phyloP scores from a whole-genome alignment of 176 grass and related monocot genomes.

The Pontederia paniculata region DNA sequence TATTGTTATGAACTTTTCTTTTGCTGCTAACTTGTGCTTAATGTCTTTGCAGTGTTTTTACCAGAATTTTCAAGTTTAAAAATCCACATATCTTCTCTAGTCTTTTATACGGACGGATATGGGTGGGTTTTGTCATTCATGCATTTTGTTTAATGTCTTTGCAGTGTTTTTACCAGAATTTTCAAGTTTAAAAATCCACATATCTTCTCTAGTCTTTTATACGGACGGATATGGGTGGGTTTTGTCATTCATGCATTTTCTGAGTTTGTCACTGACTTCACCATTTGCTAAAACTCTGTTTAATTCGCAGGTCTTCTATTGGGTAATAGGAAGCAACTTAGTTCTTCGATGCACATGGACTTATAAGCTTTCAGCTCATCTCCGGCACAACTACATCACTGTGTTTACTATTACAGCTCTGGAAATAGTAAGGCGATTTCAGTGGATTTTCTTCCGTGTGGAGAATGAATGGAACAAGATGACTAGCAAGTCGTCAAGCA shows the following conservation, averaged over 20 bases:
- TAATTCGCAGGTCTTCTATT: conserved; percentile 56
- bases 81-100: conserved; percentile 42
- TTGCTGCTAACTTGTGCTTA: not conserved
- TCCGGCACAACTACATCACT: conserved; percentile 82
- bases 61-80: conserved; percentile 88
- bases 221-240: conserved; percentile 47
- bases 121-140: conserved; percentile 22
- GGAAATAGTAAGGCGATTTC: conserved; percentile 73
- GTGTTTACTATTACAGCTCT: conserved; percentile 62
- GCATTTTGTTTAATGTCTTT: not conserved
- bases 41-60: conserved; percentile 50
- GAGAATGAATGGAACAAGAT: conserved; percentile 98
- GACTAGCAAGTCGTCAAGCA: conserved; percentile 38
- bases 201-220: conserved; percentile 47
- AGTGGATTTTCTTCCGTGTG: conserved; percentile 90
- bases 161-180: conserved; percentile 79
- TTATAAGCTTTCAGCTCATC: conserved; percentile 91
- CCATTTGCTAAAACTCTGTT: no score
- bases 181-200: conserved; percentile 80
- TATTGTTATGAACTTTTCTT: not conserved
- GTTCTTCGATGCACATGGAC: conserved; percentile 85
- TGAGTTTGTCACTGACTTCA: no score
- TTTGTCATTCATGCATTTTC: no score
- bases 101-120: conserved; percentile 49
- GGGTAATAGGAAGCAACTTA: conserved; percentile 84